phyloP scores from a whole-genome alignment of 2,329 filamentous ascomycete species.

The Fusarium falciforme region DNA sequence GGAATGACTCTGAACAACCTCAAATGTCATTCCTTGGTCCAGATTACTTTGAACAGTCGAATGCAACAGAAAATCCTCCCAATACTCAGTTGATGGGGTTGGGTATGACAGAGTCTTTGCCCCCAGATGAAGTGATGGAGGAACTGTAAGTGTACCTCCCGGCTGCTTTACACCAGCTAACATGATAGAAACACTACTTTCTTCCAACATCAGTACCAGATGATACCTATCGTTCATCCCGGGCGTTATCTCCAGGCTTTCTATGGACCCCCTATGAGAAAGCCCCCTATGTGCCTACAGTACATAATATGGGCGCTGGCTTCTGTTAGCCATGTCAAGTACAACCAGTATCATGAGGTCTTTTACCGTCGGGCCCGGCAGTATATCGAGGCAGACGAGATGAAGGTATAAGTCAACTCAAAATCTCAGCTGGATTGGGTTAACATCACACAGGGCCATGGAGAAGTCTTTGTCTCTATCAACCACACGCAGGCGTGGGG shows the following conservation, averaged over 20 bases:
- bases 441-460: conserved; percentile 65
- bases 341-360: conserved; percentile 76
- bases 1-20: conserved; percentile 4
- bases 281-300: conserved; percentile 83
- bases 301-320: conserved; percentile 92
- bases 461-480: conserved; percentile 84
- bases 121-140: conserved; percentile 81
- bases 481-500: conserved; percentile 84
- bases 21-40: conserved; percentile 28
- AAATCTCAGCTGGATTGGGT: neutral
- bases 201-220: conserved; percentile 79
- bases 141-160: conserved; percentile 73
- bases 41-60: conserved; percentile 16
- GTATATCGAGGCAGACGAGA: conserved; percentile 85
- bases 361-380: conserved; percentile 87
- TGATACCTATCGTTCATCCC: conserved; percentile 82
- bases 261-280: conserved; percentile 76
- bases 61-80: conserved; percentile 19
- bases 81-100: conserved; percentile 73
- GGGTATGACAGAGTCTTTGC: conserved; percentile 84
- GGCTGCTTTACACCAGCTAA: neutral
- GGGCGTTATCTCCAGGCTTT: conserved; percentile 80
- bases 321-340: conserved; percentile 77
- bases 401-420: conserved; percentile 65
- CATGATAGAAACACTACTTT: conserved; percentile 73